Percentiles rank a stretch among this genome's conserved stretches.
phyloP scores from a whole-genome alignment of 2,329 filamentous ascomycete genomes.

The Piedraia hortae region DNA sequence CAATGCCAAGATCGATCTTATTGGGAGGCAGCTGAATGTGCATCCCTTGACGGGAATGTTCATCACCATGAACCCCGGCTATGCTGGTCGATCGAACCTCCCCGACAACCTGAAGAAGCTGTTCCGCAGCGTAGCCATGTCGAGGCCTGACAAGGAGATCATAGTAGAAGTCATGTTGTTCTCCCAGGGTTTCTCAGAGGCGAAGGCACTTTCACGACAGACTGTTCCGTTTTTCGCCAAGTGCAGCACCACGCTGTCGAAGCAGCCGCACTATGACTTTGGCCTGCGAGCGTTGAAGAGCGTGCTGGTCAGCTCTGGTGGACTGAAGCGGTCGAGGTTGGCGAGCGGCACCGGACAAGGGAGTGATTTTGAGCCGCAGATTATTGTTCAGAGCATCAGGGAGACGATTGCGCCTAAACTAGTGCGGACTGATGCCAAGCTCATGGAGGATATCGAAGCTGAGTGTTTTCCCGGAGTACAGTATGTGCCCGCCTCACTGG shows the following conservation, averaged over 20 bases:
- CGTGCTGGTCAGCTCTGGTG: conserved; percentile 90
- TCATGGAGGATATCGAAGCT: conserved; percentile 59
- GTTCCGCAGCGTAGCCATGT: conserved; percentile 98
- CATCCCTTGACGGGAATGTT: conserved; percentile 92
- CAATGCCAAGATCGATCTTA: conserved; percentile 73
- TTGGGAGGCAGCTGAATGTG: conserved; percentile 70
- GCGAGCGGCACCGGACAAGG: conserved; percentile 24
- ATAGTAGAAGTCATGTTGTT: conserved; percentile 99
- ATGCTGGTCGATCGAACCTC: conserved; percentile 89
- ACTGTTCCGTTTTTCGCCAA: conserved; percentile 96
- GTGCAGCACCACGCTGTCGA: conserved; percentile 55
- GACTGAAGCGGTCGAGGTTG: conserved; percentile 66
- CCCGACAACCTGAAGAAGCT: conserved; percentile 98
- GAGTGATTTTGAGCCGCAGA: conserved; percentile 63
- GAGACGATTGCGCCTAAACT: conserved; percentile 97
- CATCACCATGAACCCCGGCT: conserved; percentile 99
- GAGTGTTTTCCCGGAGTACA: conserved; percentile 77
- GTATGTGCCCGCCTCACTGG: conserved; percentile 72
- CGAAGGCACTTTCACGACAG: conserved; percentile 77
- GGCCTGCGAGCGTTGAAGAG: conserved; percentile 93
- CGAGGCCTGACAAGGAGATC: conserved; percentile 95
- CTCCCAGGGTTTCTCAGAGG: conserved; percentile 94
- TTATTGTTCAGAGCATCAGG: conserved; percentile 91
- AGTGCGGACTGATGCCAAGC: conserved; percentile 71
- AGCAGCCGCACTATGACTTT: conserved; percentile 98